Conservation (phyloP, 2,329 filamentous ascomycete species). For the Monilinia vaccinii-corymbosi region DNA sequence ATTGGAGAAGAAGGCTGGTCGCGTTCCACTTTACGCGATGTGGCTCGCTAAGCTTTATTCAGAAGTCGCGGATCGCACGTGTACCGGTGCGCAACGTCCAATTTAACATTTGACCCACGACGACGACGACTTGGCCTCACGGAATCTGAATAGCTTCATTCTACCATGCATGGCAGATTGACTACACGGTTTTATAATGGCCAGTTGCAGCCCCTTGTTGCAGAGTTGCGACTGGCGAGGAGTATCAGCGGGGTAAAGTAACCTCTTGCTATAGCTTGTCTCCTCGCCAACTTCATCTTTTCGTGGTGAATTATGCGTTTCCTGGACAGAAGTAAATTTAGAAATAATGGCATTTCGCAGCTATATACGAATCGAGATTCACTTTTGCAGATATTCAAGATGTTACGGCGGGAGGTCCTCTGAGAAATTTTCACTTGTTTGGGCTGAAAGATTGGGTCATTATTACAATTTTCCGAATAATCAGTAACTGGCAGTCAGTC, state of each 20-base stretch:
- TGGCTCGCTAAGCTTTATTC: constrained; percentile 3
- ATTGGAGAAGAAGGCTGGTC: neutral
- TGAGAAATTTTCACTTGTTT: neutral
- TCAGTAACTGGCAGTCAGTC: no score
- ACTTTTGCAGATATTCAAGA: neutral
- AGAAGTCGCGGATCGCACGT: neutral
- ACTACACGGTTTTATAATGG: neutral
- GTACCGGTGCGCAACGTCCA: neutral
- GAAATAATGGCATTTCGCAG: neutral
- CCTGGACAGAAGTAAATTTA: neutral
- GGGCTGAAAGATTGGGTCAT: neutral
- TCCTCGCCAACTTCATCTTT: neutral
- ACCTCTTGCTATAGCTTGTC: neutral
- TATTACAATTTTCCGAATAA: neutral
- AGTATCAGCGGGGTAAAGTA: neutral
- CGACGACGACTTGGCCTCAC: neutral
- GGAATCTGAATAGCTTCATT: neutral
- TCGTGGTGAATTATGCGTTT: neutral
- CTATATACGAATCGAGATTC: neutral
- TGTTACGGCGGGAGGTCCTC: neutral
- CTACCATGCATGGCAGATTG: neutral
- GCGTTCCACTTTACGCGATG: constrained; percentile 4
- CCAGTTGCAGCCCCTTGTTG: neutral
- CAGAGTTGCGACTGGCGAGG: neutral
- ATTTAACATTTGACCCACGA: neutral